Conservation (phyloP, 2,329 filamentous ascomycete species). For the Dactylellina sp. region DNA sequence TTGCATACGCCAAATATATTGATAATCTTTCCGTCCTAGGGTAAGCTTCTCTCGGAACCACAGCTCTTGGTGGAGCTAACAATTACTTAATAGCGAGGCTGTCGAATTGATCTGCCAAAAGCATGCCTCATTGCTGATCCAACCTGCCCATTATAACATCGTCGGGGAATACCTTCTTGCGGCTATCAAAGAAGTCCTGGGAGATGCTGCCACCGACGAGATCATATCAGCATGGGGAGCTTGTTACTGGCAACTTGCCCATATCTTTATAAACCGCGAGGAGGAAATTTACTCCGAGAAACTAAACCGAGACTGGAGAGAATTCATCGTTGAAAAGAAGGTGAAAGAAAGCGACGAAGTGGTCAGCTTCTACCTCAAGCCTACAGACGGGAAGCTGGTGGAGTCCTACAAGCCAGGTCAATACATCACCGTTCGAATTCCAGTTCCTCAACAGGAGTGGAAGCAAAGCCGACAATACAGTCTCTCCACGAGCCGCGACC, state of each 20-base stretch:
- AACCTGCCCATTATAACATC: conserved; percentile 76
- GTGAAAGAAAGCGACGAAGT: conserved; percentile 73
- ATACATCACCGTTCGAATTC: conserved; percentile 76
- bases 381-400: conserved; percentile 71
- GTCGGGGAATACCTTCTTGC: conserved; percentile 76
- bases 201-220: conserved; percentile 74
- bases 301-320: conserved; percentile 67
- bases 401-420: conserved; percentile 77
- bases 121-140: conserved; percentile 77
- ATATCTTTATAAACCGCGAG: conserved; percentile 77
- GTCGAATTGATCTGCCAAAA: conserved; percentile 80
- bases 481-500: conserved; percentile 70
- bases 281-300: conserved; percentile 68
- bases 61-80: neutral
- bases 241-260: conserved; percentile 77
- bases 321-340: conserved; percentile 71
- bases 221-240: conserved; percentile 77
- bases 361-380: conserved; percentile 77
- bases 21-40: conserved; percentile 47
- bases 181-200: conserved; percentile 76
- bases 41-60: conserved; percentile 10
- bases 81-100: conserved; percentile 62
- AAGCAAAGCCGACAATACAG: conserved; percentile 81
- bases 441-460: conserved; percentile 73
- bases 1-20: conserved; percentile 79